A percentile compares a stretch with the other conserved stretches of the same genome.
phyloP scores from a whole-genome alignment of 2,329 filamentous ascomycete species.

The Pseudogymnoascus sp. region DNA sequence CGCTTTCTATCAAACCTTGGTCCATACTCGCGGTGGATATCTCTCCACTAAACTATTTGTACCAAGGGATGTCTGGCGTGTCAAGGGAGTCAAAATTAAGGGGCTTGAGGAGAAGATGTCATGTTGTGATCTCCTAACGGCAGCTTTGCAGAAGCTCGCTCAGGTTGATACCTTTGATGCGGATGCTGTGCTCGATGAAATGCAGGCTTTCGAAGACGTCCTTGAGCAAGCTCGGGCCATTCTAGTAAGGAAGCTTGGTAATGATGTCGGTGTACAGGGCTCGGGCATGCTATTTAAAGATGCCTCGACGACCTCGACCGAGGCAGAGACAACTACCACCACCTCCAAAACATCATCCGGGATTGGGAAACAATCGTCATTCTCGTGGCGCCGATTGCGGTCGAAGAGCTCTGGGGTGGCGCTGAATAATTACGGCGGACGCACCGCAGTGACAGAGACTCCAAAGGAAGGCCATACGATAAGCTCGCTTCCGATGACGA shows the following conservation, averaged over 20 bases:
- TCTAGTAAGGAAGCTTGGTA: slow-evolving; percentile 78
- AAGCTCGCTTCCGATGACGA: slow-evolving; percentile 70
- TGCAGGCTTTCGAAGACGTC: slow-evolving; percentile 78
- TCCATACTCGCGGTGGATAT: slow-evolving; percentile 85
- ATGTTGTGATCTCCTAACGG: slow-evolving; percentile 83
- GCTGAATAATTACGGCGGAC: slow-evolving; percentile 43
- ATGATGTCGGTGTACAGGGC: slow-evolving; percentile 78
- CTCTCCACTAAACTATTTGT: slow-evolving; percentile 87
- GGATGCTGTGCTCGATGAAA: slow-evolving; percentile 85
- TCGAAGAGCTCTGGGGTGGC: slow-evolving; percentile 75
- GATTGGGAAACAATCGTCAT: slow-evolving; percentile 67
- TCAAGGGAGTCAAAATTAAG: slow-evolving; percentile 88
- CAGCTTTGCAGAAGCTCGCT: slow-evolving; percentile 73
- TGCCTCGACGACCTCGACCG: slow-evolving; percentile 37
- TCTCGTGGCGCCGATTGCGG: slow-evolving; percentile 82
- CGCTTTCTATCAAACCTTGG: slow-evolving; percentile 83
- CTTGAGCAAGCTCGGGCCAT: slow-evolving; percentile 75
- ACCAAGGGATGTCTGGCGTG: slow-evolving; percentile 85
- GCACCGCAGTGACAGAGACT: slow-evolving; percentile 34
- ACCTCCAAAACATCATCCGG: slow-evolving; percentile 46
- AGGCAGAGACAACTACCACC: slow-evolving; percentile 36
- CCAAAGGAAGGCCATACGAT: slow-evolving; percentile 53
- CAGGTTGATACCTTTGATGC: slow-evolving; percentile 83
- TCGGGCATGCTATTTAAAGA: slow-evolving; percentile 69
- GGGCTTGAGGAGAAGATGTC: slow-evolving; percentile 88